Percentiles rank a stretch among this genome's conserved stretches.
phyloP scores from a whole-genome alignment of 331 rosid genomes.

The Spiraea crenata region DNA sequence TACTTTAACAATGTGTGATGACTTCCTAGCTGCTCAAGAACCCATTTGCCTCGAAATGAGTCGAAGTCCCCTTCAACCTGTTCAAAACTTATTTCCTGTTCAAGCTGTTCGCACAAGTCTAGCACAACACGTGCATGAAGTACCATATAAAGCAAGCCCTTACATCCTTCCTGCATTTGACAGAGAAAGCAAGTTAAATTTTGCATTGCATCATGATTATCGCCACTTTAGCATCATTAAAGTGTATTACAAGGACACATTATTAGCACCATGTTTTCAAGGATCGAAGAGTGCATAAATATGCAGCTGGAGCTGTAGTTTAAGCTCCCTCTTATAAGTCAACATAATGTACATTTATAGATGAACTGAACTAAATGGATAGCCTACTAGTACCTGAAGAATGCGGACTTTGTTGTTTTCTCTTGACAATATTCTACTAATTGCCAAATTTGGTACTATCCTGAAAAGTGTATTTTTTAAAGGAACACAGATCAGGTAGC shows the following conservation, averaged over 20 bases:
- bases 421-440: slow-evolving; percentile 80
- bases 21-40: slow-evolving; percentile 90
- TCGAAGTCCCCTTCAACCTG: slow-evolving; percentile 98
- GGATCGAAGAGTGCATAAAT: neutral
- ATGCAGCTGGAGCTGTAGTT: neutral
- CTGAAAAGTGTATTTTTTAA: slow-evolving; percentile 41
- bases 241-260: neutral
- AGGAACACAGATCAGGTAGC: slow-evolving; percentile 20
- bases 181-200: neutral
- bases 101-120: slow-evolving; percentile 76
- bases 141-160: slow-evolving; percentile 95
- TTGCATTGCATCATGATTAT: neutral
- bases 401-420: slow-evolving; percentile 97
- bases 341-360: neutral
- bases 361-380: neutral
- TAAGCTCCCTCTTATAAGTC: neutral
- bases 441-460: slow-evolving; percentile 93
- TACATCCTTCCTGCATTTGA: slow-evolving; percentile 86
- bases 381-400: slow-evolving; percentile 65
- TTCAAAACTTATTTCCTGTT: slow-evolving; percentile 83
- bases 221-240: neutral
- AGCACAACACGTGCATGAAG: slow-evolving; percentile 96
- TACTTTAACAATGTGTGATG: slow-evolving; percentile 90
- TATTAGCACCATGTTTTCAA: neutral
- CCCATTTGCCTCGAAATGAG: slow-evolving; percentile 85